phyloP scores from a whole-genome alignment of 768 basidiomycete genomes.

The Macrolepiota albuminosa region DNA sequence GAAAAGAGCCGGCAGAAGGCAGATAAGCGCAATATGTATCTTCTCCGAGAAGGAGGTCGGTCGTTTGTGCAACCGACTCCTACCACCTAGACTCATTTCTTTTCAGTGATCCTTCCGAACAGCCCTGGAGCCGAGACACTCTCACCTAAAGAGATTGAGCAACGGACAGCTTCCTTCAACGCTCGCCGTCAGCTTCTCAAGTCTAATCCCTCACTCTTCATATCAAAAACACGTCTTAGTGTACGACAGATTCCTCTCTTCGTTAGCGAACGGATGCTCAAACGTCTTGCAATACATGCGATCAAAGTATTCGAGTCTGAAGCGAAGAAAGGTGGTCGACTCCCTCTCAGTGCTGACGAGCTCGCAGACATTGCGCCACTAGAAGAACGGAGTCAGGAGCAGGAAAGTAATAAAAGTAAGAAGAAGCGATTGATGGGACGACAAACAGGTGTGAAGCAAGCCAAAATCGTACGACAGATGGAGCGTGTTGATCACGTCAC shows the following conservation, averaged over 20 bases:
- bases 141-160: slow-evolving; percentile 73
- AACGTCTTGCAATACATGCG: slow-evolving; percentile 81
- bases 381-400: slow-evolving; percentile 13
- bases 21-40: slow-evolving; percentile 94
- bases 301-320: slow-evolving; percentile 76
- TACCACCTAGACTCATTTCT: background rate
- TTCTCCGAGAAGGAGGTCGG: slow-evolving; percentile 93
- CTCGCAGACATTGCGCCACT: slow-evolving; percentile 36
- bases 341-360: slow-evolving; percentile 71
- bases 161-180: slow-evolving; percentile 80
- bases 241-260: slow-evolving; percentile 90
- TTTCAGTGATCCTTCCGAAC: slow-evolving; percentile 83
- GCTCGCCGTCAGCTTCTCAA: slow-evolving; percentile 79
- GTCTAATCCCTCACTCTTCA: slow-evolving; percentile 89
- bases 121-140: slow-evolving; percentile 73
- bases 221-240: slow-evolving; percentile 91
- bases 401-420: slow-evolving; percentile 20
- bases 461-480: slow-evolving; percentile 86
- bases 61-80: slow-evolving; percentile 7
- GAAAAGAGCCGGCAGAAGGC: slow-evolving; percentile 83
- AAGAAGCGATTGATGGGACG: slow-evolving; percentile 24
- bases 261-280: slow-evolving; percentile 85
- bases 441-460: slow-evolving; percentile 65
- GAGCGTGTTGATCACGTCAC: slow-evolving; percentile 89
- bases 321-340: slow-evolving; percentile 55